Percentiles rank a stretch among this genome's conserved stretches.
These are phyloP conservation scores for Astragalus glycyphyllos DNA, from an alignment of 306 rosid species.

Conservation along the genomic window DNA sequence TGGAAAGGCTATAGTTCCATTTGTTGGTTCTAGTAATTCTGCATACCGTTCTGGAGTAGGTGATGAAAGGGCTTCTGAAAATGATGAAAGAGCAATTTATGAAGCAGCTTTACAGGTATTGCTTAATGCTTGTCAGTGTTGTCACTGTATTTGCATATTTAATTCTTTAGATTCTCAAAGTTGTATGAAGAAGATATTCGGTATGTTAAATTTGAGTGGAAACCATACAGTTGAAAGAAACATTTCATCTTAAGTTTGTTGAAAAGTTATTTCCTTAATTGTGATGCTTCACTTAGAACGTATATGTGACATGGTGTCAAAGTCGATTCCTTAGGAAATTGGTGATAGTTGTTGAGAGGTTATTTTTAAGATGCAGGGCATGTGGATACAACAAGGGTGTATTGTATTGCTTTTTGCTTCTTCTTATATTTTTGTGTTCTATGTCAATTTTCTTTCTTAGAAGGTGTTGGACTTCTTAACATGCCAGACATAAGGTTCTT, in stretches of 20 bases:
- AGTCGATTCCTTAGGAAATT: constrained; percentile 37
- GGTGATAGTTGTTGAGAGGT: constrained; percentile 28
- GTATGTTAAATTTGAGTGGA: constrained; percentile 22
- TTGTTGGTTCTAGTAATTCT: constrained; percentile 65
- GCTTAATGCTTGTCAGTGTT: constrained; percentile 6
- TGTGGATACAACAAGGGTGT: not conserved
- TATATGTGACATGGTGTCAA: constrained; percentile 24
- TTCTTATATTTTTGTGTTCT: not conserved
- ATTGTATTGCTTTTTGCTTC: not conserved
- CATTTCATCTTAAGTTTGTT: constrained; percentile 14
- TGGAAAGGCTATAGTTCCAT: constrained; percentile 59
- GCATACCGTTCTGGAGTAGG: constrained; percentile 59
- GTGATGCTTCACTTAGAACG: constrained; percentile 10
- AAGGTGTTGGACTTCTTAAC: constrained; percentile 24
- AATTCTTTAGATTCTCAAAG: constrained; percentile 30
- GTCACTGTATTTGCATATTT: not conserved
- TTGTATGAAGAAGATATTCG: constrained; percentile 30
- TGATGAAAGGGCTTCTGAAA: constrained; percentile 71
- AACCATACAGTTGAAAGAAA: constrained; percentile 28
- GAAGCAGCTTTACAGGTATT: constrained; percentile 90
- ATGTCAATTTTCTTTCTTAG: constrained; percentile 25
- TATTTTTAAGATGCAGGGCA: constrained; percentile 30
- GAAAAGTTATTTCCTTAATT: constrained; percentile 4
- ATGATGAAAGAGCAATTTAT: constrained; percentile 84
- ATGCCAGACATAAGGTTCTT: constrained; percentile 10